Base-by-base conservation (phyloP, 768 basidiomycete species). In the Xerocomus spinulosus region DNA sequence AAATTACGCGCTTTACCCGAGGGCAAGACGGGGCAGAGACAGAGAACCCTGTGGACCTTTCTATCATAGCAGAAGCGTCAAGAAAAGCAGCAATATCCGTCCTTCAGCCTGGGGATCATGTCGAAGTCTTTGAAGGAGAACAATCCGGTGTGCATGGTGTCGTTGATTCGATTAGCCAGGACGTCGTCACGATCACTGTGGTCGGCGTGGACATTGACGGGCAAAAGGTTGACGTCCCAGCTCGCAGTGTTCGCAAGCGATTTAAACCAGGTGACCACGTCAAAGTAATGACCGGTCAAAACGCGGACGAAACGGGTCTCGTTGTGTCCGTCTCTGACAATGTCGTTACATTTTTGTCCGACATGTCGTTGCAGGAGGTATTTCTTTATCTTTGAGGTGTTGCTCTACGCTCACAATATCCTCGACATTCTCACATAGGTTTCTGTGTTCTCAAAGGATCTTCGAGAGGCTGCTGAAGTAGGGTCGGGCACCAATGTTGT, bases 181-280 rank as follows among this genome's bases (percentile, higher is more conserved):
- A 98, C 50, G 80, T 92, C 10, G 90, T 98, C 28, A 82, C 85
- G 2, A 80, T 99, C 51, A 81, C 81, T 28, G 88, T 88, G 2
- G 71, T 82, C 23, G 86, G 87, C 5, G 69, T 88, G 24, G 94
- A 96, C 49, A 77, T 95, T 42, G 88, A 91, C 49, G 88, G 87
- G 0, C 87, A 91, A 63, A 83, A 85, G 63, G 79, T 94, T 46
- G 90, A 93, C 49, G 77, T 94, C 8, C 85, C 88, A 9, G 89
- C 91, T 1, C 76, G 88, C 46, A 87, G 87, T 63, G 93, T 98
- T 3, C 76, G 94, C 58, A 99, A 99, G 70, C 77, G 86, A 36
- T 98, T 99, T 76, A 93, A 92, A 64, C 79, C 92, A 46, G 96
- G 96, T 61, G 95, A 98, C 69, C 96, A 99, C 60, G 92, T 99